Evolutionary conservation across 2,329 filamentous ascomycete species (phyloP).

Genomic region (Aureobasidium sp.): DNA sequence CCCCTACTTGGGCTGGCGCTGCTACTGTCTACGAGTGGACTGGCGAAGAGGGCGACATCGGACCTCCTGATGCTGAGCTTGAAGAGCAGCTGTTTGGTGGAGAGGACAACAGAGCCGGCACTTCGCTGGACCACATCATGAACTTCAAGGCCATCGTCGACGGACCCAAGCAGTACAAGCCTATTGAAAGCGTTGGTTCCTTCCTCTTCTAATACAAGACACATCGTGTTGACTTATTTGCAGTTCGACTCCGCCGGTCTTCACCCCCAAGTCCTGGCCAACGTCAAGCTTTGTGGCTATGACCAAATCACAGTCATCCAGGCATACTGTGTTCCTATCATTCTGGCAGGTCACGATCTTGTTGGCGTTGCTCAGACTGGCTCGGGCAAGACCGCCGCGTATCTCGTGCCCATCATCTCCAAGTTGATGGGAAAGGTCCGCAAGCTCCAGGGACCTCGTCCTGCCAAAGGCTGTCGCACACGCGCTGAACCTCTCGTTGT

Average conservation of each 20-base stretch:
- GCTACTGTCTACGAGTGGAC: slow-evolving; percentile 73
- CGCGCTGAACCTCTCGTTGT: slow-evolving; percentile 82
- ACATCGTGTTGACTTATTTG: slow-evolving; percentile 24
- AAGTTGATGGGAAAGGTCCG: slow-evolving; percentile 94
- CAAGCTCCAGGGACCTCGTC: slow-evolving; percentile 71
- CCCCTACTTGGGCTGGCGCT: slow-evolving; percentile 40
- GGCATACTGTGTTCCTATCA: slow-evolving; percentile 70
- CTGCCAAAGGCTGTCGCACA: slow-evolving; percentile 40
- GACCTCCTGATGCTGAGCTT: slow-evolving; percentile 58
- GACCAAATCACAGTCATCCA: slow-evolving; percentile 75
- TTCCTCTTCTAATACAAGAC: neutral
- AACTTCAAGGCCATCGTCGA: slow-evolving; percentile 44
- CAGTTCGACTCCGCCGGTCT: slow-evolving; percentile 70
- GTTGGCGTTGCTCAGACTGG: slow-evolving; percentile 90
- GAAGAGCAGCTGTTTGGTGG: slow-evolving; percentile 64
- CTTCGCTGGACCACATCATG: slow-evolving; percentile 51
- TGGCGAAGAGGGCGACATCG: slow-evolving; percentile 79
- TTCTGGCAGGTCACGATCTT: slow-evolving; percentile 68
- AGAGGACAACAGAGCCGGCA: slow-evolving; percentile 46
- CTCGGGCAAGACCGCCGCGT: slow-evolving; percentile 93
- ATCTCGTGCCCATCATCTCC: slow-evolving; percentile 79
- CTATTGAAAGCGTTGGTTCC: slow-evolving; percentile 41
- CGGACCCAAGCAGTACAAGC: slow-evolving; percentile 37
- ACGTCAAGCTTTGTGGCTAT: slow-evolving; percentile 67
- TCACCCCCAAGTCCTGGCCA: slow-evolving; percentile 74